Evolutionary conservation across 2,329 filamentous ascomycete species (phyloP).

Genomic region (Stagonosporopsis rhizophila): DNA sequence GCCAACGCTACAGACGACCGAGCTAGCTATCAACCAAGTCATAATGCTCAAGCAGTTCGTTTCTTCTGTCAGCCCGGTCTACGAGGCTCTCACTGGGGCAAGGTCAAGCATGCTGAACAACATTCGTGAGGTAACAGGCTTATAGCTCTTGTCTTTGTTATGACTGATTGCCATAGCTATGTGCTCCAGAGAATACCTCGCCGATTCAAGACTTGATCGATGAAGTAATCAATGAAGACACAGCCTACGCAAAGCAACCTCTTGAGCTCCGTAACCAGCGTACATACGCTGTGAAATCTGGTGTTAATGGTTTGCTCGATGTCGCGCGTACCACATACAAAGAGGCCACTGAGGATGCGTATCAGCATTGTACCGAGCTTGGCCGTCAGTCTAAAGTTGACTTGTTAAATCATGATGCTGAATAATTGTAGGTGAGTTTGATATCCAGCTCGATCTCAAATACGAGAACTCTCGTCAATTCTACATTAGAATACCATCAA

Average conservation of each 20-base stretch:
- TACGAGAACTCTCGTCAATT: constrained; percentile 82
- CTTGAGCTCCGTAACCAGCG: constrained; percentile 89
- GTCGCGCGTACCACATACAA: constrained; percentile 89
- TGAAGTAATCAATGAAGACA: constrained; percentile 78
- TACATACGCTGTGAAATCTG: constrained; percentile 87
- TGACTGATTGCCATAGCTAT: constrained; percentile 58
- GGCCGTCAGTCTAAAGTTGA: constrained; percentile 59
- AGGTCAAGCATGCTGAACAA: constrained; percentile 69
- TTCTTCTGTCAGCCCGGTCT: constrained; percentile 69
- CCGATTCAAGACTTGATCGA: constrained; percentile 71
- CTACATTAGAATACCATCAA: constrained; percentile 71
- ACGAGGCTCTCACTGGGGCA: constrained; percentile 70
- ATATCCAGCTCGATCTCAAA: constrained; percentile 70
- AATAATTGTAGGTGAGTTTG: constrained; percentile 53
- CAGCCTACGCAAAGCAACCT: constrained; percentile 76
- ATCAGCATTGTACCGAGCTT: constrained; percentile 72
- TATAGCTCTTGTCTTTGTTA: neutral
- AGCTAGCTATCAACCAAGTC: constrained; percentile 85
- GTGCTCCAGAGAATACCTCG: constrained; percentile 67
- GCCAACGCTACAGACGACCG: constrained; percentile 70
- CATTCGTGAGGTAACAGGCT: constrained; percentile 64
- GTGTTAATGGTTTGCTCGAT: constrained; percentile 84
- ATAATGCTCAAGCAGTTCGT: constrained; percentile 87
- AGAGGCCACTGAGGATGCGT: constrained; percentile 80
- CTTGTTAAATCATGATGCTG: constrained; percentile 4